Conservation (phyloP, 129 eudicot species). For the Oenanthe sinensis region DNA sequence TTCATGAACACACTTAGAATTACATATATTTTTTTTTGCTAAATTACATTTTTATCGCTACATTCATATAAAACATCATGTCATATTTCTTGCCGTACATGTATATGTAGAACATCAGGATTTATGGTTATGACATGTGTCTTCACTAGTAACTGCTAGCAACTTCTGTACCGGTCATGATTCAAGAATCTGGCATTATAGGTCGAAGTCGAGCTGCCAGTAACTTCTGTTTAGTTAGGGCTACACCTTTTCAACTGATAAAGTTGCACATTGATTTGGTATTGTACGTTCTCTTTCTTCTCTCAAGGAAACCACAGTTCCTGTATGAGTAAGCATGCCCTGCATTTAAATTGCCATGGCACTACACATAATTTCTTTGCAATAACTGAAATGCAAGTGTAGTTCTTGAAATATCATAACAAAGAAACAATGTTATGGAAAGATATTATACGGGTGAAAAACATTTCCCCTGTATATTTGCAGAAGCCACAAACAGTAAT, state of each 20-base stretch:
- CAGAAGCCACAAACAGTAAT: neutral
- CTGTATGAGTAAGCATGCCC: neutral
- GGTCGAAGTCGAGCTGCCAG: neutral
- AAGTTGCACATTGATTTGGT: neutral
- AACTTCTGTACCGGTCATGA: neutral
- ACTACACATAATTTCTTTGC: neutral
- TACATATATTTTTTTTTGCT: neutral
- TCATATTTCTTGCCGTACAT: neutral
- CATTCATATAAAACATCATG: neutral
- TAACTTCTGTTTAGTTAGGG: neutral
- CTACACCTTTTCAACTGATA: neutral
- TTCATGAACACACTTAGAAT: neutral
- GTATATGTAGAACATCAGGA: neutral
- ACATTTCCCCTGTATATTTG: neutral
- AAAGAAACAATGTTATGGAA: neutral
- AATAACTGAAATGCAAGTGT: neutral
- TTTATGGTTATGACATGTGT: neutral
- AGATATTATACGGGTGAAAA: neutral
- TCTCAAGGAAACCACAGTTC: neutral
- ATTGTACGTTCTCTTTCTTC: neutral
- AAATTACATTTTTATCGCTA: neutral
- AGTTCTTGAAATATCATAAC: neutral
- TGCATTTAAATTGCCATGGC: neutral
- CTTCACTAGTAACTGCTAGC: neutral
- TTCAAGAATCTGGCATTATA: neutral